Evolutionary conservation across 441 rosid genomes (phyloP).

Genomic region (Populus hybrid): DNA sequence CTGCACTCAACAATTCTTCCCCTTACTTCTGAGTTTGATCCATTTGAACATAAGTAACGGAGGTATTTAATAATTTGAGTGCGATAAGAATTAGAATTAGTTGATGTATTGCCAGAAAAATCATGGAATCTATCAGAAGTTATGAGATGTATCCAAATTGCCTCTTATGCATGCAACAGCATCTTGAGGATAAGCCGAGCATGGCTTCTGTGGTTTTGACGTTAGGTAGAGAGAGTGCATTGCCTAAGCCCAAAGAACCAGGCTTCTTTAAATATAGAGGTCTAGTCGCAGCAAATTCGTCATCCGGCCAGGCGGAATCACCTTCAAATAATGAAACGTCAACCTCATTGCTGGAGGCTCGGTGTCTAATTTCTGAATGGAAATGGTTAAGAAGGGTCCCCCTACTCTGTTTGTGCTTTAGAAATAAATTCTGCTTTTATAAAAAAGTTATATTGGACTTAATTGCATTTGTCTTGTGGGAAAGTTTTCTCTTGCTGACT

Average conservation of each 20-base stretch:
- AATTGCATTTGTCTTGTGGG: too few species aligned
- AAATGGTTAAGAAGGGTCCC: too few species aligned
- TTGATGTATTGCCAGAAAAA: slow-evolving; percentile 16
- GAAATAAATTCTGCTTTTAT: too few species aligned
- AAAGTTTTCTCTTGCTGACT: too few species aligned
- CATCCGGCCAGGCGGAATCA: not conserved
- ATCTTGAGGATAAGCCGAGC: slow-evolving; percentile 10
- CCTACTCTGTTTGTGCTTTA: too few species aligned
- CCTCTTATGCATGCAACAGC: slow-evolving; percentile 12
- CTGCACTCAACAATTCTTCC: too few species aligned
- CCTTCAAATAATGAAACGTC: not conserved
- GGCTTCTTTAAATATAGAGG: not conserved
- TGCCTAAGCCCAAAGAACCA: slow-evolving; percentile 6
- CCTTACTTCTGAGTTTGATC: too few species aligned
- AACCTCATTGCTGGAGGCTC: not conserved
- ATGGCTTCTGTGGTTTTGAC: slow-evolving; percentile 8
- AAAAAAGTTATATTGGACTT: too few species aligned
- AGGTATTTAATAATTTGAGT: too few species aligned
- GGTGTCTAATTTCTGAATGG: not conserved
- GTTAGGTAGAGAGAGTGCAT: slow-evolving; percentile 8
- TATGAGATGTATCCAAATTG: not conserved
- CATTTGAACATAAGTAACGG: too few species aligned
- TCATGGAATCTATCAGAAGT: not conserved
- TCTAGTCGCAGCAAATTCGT: not conserved
- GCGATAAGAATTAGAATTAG: slow-evolving; percentile 14